Evolutionary conservation across 192 early-diverging fungal genomes (phyloP).

Genomic region (Coemansia reversa): DNA sequence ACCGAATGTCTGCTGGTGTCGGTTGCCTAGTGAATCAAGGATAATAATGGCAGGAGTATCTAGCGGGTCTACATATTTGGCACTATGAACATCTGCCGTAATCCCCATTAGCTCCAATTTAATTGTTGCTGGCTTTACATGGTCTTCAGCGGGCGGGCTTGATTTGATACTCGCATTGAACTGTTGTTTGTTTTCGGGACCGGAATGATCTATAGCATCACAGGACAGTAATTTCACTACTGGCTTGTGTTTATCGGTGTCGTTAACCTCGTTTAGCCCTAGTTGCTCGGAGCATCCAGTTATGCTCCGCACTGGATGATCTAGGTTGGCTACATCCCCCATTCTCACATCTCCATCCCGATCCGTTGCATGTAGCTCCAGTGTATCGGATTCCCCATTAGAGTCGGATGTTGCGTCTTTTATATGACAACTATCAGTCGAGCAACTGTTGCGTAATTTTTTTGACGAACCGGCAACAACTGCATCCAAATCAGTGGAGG

Average conservation of each 20-base stretch:
- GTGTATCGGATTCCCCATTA: neutral
- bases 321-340: conserved; percentile 29
- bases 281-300: neutral
- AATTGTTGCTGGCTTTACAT: conserved; percentile 7
- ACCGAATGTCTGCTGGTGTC: conserved; percentile 33
- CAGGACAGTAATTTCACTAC: too few species aligned
- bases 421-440: too few species aligned
- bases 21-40: conserved; percentile 48
- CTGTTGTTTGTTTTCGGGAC: too few species aligned
- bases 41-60: conserved; percentile 34
- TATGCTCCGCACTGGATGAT: too few species aligned
- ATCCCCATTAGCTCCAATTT: conserved; percentile 20
- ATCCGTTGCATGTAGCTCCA: neutral
- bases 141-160: neutral
- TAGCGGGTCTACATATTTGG: conserved; percentile 24
- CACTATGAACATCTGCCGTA: conserved; percentile 9
- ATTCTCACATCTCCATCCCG: conserved; percentile 10
- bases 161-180: too few species aligned
- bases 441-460: too few species aligned
- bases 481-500: neutral
- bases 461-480: too few species aligned
- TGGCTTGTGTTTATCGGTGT: too few species aligned
- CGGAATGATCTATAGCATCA: too few species aligned
- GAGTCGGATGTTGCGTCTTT: neutral
- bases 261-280: neutral